phyloP scores from a whole-genome alignment of 169 alveolate genomes.

The Toxoplasma gondii region DNA sequence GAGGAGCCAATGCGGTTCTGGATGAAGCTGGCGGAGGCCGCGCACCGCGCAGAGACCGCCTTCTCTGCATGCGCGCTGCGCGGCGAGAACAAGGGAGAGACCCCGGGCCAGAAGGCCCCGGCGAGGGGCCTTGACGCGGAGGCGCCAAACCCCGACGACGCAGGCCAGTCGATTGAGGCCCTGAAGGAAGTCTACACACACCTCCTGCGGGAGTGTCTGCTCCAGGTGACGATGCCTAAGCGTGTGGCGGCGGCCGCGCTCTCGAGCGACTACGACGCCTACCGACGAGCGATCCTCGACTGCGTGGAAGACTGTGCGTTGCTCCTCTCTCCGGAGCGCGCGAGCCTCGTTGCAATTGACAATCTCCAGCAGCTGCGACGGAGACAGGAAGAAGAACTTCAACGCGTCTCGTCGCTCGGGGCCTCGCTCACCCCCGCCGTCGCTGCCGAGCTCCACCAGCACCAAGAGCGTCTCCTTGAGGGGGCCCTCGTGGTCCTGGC shows the following conservation, averaged over 20 bases:
- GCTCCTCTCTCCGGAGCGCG: background rate
- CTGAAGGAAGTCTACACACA: background rate
- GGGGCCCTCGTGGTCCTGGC: background rate
- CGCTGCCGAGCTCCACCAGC: background rate
- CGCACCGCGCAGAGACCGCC: background rate
- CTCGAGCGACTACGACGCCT: background rate
- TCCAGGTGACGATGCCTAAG: background rate
- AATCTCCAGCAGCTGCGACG: background rate
- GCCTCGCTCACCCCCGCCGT: background rate
- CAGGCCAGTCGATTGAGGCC: background rate
- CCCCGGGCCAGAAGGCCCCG: background rate
- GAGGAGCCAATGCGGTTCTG: background rate
- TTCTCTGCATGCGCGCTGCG: background rate
- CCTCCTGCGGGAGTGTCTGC: background rate
- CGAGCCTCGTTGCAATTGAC: background rate
- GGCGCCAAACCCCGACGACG: background rate
- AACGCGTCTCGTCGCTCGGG: background rate
- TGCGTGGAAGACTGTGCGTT: background rate
- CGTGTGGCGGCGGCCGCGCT: background rate
- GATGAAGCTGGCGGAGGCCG: slow-evolving; percentile 16
- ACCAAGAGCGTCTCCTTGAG: background rate
- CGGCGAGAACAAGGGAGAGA: background rate
- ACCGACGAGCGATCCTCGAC: background rate
- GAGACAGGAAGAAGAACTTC: background rate
- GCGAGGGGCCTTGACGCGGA: background rate